Evolutionary conservation across 2,329 filamentous ascomycete genomes (phyloP).

Genomic region (Aspergillus spinulosporus): DNA sequence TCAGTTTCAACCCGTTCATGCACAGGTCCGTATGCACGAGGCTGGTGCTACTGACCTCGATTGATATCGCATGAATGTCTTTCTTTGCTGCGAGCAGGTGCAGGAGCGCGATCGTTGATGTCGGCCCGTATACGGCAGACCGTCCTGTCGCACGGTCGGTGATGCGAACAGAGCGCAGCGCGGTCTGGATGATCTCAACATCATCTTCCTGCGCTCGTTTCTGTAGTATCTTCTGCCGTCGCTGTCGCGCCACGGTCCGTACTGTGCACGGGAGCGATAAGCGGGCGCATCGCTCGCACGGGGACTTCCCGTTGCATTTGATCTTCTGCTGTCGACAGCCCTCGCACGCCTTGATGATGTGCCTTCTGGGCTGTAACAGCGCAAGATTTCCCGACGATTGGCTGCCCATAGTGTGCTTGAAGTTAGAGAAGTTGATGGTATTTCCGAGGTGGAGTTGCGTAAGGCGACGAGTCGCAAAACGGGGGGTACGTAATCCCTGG

Average conservation of each 20-base stretch:
- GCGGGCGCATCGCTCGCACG: conserved; percentile 3
- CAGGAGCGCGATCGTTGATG: neutral
- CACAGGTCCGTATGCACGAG: neutral
- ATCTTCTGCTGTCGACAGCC: conserved; percentile 8
- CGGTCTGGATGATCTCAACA: neutral
- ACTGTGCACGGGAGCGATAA: neutral
- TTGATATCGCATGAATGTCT: neutral
- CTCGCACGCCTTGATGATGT: conserved; percentile 8
- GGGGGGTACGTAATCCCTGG: neutral
- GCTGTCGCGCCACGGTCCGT: neutral
- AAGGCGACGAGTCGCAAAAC: neutral
- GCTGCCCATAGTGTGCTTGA: neutral
- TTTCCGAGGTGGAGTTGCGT: neutral
- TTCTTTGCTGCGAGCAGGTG: neutral
- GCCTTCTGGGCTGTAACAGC: neutral
- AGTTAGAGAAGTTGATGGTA: neutral
- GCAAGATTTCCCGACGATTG: neutral
- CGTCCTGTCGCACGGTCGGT: neutral
- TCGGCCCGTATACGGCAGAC: conserved; percentile 2
- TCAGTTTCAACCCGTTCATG: neutral
- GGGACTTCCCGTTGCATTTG: conserved; percentile 5
- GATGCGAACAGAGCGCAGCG: neutral
- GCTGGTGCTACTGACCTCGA: neutral
- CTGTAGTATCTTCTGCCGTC: neutral
- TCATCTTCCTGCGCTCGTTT: neutral